These are phyloP conservation scores for Wolfiporia cocos DNA, from an alignment of 1,284 basidiomycete genomes.

Conservation along the genomic window DNA sequence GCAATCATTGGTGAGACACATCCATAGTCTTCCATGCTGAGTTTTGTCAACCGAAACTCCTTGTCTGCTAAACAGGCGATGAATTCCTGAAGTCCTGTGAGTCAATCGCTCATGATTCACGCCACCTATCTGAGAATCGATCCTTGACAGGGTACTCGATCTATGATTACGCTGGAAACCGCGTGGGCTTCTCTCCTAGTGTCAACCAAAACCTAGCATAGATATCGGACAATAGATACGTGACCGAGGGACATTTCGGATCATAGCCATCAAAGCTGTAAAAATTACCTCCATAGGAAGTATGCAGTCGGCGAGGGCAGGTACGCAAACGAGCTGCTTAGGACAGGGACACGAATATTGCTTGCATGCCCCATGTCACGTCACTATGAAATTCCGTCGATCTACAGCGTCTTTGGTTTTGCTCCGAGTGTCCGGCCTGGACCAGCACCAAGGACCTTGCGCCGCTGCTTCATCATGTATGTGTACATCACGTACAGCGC, in stretches of 20 bases:
- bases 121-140: conserved; percentile 2
- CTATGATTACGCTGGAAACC: conserved; percentile 50
- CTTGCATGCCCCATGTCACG: too few species aligned
- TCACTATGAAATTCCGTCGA: conserved; percentile 2
- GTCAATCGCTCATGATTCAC: conserved; percentile 16
- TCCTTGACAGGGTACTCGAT: conserved; percentile 44
- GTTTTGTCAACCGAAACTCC: neutral
- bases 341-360: too few species aligned
- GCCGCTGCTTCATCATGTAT: conserved; percentile 83
- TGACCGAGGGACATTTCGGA: too few species aligned
- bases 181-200: conserved; percentile 56
- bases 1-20: conserved; percentile 49
- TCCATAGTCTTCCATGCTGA: conserved; percentile 8
- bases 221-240: too few species aligned
- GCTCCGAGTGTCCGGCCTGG: conserved; percentile 19
- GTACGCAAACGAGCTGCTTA: too few species aligned
- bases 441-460: conserved; percentile 61
- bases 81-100: conserved; percentile 68
- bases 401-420: conserved; percentile 25
- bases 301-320: too few species aligned
- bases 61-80: conserved; percentile 33
- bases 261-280: too few species aligned
- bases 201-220: too few species aligned
- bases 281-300: too few species aligned
- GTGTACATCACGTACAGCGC: conserved; percentile 85